These are phyloP conservation scores for Avena eriantha DNA, from an alignment of 176 grass and related monocot genomes.

Conservation along the genomic window DNA sequence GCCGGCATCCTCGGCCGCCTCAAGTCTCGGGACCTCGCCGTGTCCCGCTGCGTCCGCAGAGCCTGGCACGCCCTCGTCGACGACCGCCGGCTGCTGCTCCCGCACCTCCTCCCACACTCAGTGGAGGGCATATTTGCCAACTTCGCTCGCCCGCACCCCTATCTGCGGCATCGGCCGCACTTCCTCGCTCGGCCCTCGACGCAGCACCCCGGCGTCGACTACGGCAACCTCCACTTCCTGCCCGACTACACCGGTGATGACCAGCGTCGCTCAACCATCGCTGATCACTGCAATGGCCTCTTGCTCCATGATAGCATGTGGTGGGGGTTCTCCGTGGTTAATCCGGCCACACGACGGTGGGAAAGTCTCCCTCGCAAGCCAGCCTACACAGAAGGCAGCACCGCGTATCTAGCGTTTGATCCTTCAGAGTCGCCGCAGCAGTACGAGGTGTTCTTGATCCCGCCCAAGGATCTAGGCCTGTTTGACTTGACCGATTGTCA, in stretches of 20 bases:
- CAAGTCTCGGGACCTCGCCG: background rate
- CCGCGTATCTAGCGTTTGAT: no score
- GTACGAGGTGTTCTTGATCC: constrained; percentile 16
- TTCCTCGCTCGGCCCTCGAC: background rate
- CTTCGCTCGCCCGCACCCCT: background rate
- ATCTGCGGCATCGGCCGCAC: background rate
- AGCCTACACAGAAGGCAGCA: no score
- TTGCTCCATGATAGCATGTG: background rate
- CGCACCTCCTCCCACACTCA: background rate
- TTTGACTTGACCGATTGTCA: background rate
- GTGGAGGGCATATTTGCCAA: background rate
- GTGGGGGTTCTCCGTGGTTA: background rate
- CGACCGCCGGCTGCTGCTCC: background rate
- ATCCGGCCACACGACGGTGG: background rate
- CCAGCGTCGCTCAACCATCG: background rate
- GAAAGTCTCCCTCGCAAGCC: no score
- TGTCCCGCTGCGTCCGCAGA: background rate
- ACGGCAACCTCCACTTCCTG: constrained; percentile 11
- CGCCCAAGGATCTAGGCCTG: background rate
- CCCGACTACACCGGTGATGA: background rate
- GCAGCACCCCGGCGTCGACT: background rate
- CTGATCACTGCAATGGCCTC: background rate
- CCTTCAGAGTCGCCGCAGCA: no score
- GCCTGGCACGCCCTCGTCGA: background rate
- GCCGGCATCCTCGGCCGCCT: background rate